Conservation (phyloP, 2,329 filamentous ascomycete genomes). For the Colletotrichum caudatum region DNA sequence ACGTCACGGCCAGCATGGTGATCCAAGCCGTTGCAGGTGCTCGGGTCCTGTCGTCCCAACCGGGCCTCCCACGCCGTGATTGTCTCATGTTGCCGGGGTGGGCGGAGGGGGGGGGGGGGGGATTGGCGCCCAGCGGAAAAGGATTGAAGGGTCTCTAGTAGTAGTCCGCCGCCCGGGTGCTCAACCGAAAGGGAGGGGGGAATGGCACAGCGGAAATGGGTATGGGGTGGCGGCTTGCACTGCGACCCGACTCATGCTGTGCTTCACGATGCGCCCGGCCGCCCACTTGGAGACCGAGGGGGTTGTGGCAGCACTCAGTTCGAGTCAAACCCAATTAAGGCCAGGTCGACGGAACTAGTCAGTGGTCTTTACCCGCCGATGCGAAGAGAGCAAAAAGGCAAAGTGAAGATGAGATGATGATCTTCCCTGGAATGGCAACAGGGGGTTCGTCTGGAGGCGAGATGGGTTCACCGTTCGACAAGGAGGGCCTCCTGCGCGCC, state of each 20-base stretch:
- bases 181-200: constrained; percentile 3
- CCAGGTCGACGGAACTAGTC: neutral
- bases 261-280: constrained; percentile 27
- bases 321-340: neutral
- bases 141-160: constrained; percentile 11
- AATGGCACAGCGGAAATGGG: neutral
- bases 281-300: neutral
- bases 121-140: constrained; percentile 25
- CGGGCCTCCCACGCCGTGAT: constrained; percentile 24
- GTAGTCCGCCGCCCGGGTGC: constrained; percentile 4
- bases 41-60: constrained; percentile 26
- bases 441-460: constrained; percentile 24
- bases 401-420: neutral
- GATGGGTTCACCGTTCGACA: constrained; percentile 20
- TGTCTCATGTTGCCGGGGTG: constrained; percentile 27
- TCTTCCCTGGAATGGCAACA: neutral
- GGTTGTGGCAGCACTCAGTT: too few species aligned
- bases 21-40: constrained; percentile 20
- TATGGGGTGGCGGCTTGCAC: constrained; percentile 5
- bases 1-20: constrained; percentile 28
- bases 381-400: neutral
- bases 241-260: constrained; percentile 19
- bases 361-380: neutral
- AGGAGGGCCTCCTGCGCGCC: neutral
- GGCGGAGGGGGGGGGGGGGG: too few species aligned